Conservation (phyloP, 805 yeast species). For the Metschnikowia santaceciliae region DNA sequence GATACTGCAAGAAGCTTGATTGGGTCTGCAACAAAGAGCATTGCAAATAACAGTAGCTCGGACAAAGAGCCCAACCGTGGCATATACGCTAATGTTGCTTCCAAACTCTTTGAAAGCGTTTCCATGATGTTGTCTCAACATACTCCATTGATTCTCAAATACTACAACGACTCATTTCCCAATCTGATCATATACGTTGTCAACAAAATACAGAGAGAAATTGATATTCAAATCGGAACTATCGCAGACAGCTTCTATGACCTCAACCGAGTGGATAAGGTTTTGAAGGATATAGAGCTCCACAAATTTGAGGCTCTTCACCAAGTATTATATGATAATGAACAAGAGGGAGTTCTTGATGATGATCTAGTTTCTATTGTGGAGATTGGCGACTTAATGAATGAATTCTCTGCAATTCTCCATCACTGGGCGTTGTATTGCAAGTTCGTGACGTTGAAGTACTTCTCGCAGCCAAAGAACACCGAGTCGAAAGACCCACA, state of each 20-base stretch:
- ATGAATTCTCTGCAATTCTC: constrained; percentile 71
- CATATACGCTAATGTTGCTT: constrained; percentile 55
- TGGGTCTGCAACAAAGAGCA: constrained; percentile 25
- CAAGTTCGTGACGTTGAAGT: constrained; percentile 65
- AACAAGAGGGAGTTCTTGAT: constrained; percentile 22
- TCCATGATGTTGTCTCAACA: constrained; percentile 86
- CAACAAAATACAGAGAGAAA: constrained; percentile 73
- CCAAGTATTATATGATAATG: constrained; percentile 7
- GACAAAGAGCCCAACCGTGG: constrained; percentile 37
- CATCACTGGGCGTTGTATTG: constrained; percentile 84
- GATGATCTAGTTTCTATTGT: constrained; percentile 48
- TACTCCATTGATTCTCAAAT: constrained; percentile 66
- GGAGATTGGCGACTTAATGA: constrained; percentile 60
- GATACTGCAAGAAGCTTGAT: constrained; percentile 71
- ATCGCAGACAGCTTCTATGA: constrained; percentile 86
- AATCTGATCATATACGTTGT: constrained; percentile 62
- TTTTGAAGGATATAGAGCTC: constrained; percentile 49
- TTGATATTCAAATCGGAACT: constrained; percentile 89
- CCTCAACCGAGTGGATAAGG: constrained; percentile 53
- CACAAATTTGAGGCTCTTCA: constrained; percentile 40
- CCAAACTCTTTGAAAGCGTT: constrained; percentile 75
- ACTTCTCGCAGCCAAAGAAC: constrained; percentile 35
- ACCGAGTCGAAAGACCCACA: neutral
- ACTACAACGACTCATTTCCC: constrained; percentile 54
- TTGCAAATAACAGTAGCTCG: neutral